These are phyloP conservation scores for Diaporthe ilicicola DNA, from an alignment of 2,329 filamentous ascomycete genomes.

Conservation along the genomic window DNA sequence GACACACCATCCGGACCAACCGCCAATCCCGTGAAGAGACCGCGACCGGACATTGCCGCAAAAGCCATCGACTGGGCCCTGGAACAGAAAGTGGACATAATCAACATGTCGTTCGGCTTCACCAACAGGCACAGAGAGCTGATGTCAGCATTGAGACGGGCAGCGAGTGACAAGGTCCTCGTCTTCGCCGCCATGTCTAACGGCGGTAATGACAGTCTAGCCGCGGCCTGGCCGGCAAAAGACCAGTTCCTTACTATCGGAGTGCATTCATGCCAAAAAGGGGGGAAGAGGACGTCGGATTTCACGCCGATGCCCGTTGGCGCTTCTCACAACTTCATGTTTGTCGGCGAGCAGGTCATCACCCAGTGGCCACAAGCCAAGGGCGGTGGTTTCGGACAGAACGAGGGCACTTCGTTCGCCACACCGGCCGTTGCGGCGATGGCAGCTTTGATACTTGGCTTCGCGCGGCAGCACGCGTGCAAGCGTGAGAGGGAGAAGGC, in stretches of 20 bases:
- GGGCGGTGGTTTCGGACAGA: neutral
- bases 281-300: neutral
- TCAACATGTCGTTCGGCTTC: constrained; percentile 7
- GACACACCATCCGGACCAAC: neutral
- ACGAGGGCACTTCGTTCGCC: neutral
- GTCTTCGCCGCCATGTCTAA: constrained; percentile 13
- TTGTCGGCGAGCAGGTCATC: neutral
- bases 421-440: neutral
- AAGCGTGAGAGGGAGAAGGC: neutral
- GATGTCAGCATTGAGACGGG: neutral
- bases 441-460: neutral
- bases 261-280: neutral
- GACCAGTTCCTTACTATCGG: neutral
- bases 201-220: neutral
- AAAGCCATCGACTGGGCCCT: constrained; percentile 3
- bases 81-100: neutral
- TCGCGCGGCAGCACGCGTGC: neutral
- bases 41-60: neutral
- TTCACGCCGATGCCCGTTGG: neutral
- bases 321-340: constrained; percentile 6
- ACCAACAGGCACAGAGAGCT: neutral
- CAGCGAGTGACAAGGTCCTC: neutral
- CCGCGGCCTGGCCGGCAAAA: neutral
- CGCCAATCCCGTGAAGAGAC: neutral
- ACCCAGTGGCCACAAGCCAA: neutral